Conservation (phyloP, 2,329 filamentous ascomycete species). For the Pochonia chlamydosporia region DNA sequence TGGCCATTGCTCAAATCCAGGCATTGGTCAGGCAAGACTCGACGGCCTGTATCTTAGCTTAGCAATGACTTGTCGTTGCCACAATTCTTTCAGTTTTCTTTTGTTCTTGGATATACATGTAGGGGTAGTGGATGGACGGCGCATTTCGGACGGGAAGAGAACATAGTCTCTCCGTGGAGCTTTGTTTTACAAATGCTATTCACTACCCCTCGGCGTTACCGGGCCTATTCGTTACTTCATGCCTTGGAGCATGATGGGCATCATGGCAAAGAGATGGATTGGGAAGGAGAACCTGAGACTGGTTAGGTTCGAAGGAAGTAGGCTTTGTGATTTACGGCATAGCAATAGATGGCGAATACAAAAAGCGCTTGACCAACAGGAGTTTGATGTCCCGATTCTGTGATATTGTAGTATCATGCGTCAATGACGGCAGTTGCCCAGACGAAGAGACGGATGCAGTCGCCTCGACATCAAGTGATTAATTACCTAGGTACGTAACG, state of each 20-base stretch:
- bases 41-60: conserved; percentile 1
- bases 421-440: no score
- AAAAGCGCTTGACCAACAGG: conserved; percentile 7
- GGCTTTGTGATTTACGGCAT: neutral
- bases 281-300: neutral
- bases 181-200: neutral
- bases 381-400: no score
- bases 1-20: neutral
- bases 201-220: neutral
- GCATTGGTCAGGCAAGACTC: neutral
- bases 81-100: conserved; percentile 1
- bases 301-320: neutral
- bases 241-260: neutral
- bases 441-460: no score
- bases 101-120: conserved; percentile 6
- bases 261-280: neutral
- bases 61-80: neutral
- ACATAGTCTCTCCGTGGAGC: neutral
- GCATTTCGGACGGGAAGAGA: conserved; percentile 1
- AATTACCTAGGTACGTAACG: no score
- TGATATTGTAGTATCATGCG: no score
- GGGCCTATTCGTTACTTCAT: neutral
- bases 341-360: conserved; percentile 7
- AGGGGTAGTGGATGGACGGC: conserved; percentile 4
- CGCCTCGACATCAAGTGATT: no score